phyloP scores from a whole-genome alignment of 371 early-diverging fungal species.

The Haplosporangium sp. region DNA sequence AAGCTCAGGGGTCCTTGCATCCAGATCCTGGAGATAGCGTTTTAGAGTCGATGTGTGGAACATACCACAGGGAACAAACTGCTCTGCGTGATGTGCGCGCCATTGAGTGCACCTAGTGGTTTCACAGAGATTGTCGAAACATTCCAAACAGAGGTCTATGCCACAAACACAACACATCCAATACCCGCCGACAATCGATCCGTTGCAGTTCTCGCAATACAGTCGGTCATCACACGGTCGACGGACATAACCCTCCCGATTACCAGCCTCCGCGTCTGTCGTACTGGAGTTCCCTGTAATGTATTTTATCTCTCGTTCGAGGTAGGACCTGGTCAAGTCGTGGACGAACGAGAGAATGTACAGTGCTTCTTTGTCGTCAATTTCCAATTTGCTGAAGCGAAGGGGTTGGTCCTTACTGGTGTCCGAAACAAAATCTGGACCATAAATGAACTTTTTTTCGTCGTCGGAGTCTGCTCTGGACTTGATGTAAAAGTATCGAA shows the following conservation, averaged over 20 bases:
- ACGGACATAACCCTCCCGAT: conserved; percentile 6
- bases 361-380: background rate
- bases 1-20: background rate
- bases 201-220: conserved; percentile 63
- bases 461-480: too few relatives aligned
- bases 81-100: conserved; percentile 41
- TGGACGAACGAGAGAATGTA: conserved; percentile 6
- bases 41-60: conserved; percentile 28
- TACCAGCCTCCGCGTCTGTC: background rate
- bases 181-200: conserved; percentile 59
- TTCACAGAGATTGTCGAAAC: conserved; percentile 42
- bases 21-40: conserved; percentile 25
- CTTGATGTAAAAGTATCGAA: too few relatives aligned
- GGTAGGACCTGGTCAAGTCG: background rate
- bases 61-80: conserved; percentile 54
- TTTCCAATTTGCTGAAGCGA: background rate
- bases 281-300: background rate
- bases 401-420: background rate
- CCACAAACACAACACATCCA: conserved; percentile 67
- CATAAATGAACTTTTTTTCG: too few relatives aligned
- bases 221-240: conserved; percentile 39
- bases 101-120: conserved; percentile 22
- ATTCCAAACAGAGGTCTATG: conserved; percentile 66
- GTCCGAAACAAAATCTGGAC: conserved; percentile 11
- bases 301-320: background rate